These are phyloP conservation scores for Phytopythium boreale DNA, from an alignment of 352 stramenopile genomes.

Conservation along the genomic window DNA sequence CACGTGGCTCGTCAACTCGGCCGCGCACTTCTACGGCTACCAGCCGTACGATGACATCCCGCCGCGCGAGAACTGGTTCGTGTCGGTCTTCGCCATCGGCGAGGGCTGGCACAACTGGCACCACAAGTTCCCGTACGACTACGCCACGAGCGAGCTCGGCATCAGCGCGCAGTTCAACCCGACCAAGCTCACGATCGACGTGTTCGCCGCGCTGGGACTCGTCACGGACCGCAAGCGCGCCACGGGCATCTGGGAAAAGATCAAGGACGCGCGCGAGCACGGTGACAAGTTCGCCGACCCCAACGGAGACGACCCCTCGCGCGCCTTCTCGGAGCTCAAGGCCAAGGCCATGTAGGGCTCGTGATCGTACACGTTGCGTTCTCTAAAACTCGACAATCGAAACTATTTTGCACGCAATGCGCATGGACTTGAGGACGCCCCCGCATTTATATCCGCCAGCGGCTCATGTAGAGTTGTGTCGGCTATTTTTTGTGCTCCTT, in stretches of 20 bases:
- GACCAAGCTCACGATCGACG: constrained; percentile 97
- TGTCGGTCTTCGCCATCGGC: constrained; percentile 93
- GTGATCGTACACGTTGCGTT: neutral
- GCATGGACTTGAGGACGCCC: neutral
- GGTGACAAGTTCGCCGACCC: constrained; percentile 45
- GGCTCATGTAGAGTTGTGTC: too few relatives aligned
- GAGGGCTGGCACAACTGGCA: constrained; percentile 99
- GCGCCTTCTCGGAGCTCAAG: constrained; percentile 68
- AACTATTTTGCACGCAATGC: constrained; percentile 3
- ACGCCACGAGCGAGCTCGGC: constrained; percentile 97
- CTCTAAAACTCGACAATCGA: neutral
- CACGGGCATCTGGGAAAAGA: constrained; percentile 93
- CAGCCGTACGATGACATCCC: constrained; percentile 96
- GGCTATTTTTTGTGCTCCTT: too few relatives aligned
- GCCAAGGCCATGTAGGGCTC: constrained; percentile 50
- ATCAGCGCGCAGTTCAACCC: constrained; percentile 97
- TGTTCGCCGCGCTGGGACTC: constrained; percentile 88
- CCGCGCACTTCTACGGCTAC: constrained; percentile 97
- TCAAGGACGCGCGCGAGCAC: constrained; percentile 51
- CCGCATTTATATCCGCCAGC: too few relatives aligned
- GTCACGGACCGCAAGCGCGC: constrained; percentile 94
- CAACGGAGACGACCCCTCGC: constrained; percentile 46
- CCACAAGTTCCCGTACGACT: constrained; percentile 99
- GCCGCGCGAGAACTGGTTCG: constrained; percentile 97
- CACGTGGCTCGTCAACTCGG: constrained; percentile 98